Conservation (phyloP, 805 yeast species). For the Teunomyces tritomae region DNA sequence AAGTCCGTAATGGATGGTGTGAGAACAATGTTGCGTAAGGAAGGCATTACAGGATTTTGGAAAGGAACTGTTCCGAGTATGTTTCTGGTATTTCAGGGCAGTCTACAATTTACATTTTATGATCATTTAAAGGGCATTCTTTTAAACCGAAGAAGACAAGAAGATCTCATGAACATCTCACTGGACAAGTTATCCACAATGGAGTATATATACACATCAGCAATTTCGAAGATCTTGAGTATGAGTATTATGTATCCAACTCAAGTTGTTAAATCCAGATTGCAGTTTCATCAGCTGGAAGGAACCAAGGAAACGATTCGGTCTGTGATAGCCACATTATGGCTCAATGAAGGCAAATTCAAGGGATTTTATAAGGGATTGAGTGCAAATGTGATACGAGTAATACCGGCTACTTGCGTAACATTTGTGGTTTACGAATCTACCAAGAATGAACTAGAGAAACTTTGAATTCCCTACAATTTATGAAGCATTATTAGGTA, state of each 20-base stretch:
- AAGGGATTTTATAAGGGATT: conserved; percentile 82
- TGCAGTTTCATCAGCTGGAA: conserved; percentile 47
- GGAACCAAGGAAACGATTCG: conserved; percentile 14
- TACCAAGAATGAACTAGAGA: conserved; percentile 19
- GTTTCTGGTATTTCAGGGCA: conserved; percentile 84
- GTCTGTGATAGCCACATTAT: conserved; percentile 38
- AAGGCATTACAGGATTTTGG: conserved; percentile 66
- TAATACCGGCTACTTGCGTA: conserved; percentile 89
- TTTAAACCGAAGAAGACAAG: conserved; percentile 5
- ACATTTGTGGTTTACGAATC: conserved; percentile 85
- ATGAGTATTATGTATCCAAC: conserved; percentile 74
- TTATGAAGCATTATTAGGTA: neutral
- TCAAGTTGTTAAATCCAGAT: conserved; percentile 74
- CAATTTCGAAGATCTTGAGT: conserved; percentile 65
- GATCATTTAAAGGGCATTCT: conserved; percentile 61
- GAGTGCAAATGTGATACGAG: conserved; percentile 72
- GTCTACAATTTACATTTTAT: conserved; percentile 82
- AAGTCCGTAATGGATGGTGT: conserved; percentile 57
- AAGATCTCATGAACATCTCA: neutral
- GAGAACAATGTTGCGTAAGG: conserved; percentile 42
- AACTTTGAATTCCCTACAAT: neutral
- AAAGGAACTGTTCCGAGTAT: conserved; percentile 73
- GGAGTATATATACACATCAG: conserved; percentile 66
- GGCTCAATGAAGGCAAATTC: conserved; percentile 48
- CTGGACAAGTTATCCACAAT: conserved; percentile 38